These are phyloP conservation scores for Rhizopus arrhizus DNA, from an alignment of 371 early-diverging fungal genomes.

Conservation along the genomic window DNA sequence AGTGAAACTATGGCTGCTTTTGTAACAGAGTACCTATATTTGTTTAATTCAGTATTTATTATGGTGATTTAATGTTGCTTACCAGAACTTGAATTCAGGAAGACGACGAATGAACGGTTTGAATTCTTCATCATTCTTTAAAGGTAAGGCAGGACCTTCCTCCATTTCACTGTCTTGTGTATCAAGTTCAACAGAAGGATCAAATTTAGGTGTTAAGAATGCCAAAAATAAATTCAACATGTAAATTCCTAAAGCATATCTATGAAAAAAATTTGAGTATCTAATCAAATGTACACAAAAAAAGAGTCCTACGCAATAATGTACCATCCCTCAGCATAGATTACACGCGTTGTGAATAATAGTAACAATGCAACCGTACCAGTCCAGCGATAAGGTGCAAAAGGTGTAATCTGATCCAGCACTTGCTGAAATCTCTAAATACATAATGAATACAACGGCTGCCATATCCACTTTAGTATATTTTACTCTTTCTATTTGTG, in stretches of 20 bases:
- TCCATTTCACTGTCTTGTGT: slow-evolving; percentile 74
- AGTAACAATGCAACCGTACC: slow-evolving; percentile 64
- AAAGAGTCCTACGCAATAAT: slow-evolving; percentile 77
- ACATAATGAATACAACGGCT: background rate
- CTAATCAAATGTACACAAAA: background rate
- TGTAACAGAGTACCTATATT: slow-evolving; percentile 75
- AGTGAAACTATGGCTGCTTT: slow-evolving; percentile 79
- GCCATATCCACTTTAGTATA: background rate
- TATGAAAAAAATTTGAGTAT: slow-evolving; percentile 15
- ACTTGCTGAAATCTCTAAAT: slow-evolving; percentile 23
- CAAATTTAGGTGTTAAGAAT: slow-evolving; percentile 95
- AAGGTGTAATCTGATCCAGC: slow-evolving; percentile 77
- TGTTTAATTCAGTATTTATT: background rate
- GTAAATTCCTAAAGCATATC: slow-evolving; percentile 82
- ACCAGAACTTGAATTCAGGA: slow-evolving; percentile 99
- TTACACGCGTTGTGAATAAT: slow-evolving; percentile 79
- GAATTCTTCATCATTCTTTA: slow-evolving; percentile 93
- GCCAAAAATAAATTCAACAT: slow-evolving; percentile 92
- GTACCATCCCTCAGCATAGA: slow-evolving; percentile 90
- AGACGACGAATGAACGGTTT: slow-evolving; percentile 97
- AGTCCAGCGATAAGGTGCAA: slow-evolving; percentile 74
- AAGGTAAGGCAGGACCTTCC: slow-evolving; percentile 81
- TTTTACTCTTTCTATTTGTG: slow-evolving; percentile 45
- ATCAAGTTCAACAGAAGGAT: slow-evolving; percentile 81
- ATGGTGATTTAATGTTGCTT: slow-evolving; percentile 12